These are phyloP conservation scores for Lunularia cruciata DNA, from an alignment of 225 moss, liverwort and hornwort species.

Conservation along the genomic window DNA sequence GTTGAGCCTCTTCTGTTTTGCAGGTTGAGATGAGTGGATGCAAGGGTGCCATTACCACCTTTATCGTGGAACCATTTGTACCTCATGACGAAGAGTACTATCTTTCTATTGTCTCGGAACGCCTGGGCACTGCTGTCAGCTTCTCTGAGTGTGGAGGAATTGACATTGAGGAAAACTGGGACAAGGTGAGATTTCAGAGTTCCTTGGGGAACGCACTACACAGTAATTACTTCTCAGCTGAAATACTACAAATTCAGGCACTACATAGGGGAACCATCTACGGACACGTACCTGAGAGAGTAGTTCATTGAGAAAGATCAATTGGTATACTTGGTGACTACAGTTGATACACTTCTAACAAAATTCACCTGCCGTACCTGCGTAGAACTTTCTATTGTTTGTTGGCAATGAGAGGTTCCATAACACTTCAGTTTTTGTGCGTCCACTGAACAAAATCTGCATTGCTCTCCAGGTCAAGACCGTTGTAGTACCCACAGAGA, in stretches of 20 bases:
- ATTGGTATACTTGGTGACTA: not conserved
- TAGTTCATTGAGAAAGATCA: not conserved
- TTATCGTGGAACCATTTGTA: slow-evolving; percentile 97
- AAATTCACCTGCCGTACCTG: too few species aligned
- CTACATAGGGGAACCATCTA: not conserved
- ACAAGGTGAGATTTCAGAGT: slow-evolving; percentile 53
- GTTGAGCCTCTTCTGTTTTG: not conserved
- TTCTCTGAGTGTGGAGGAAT: slow-evolving; percentile 98
- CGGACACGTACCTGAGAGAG: not conserved
- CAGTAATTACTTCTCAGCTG: too few species aligned
- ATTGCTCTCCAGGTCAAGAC: slow-evolving; percentile 66
- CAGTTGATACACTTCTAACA: too few species aligned
- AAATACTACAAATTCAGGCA: not conserved
- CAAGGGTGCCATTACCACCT: slow-evolving; percentile 88
- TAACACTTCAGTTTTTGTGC: not conserved
- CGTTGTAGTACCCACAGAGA: slow-evolving; percentile 71
- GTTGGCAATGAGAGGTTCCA: not conserved
- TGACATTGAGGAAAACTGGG: slow-evolving; percentile 99
- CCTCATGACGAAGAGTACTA: slow-evolving; percentile 95
- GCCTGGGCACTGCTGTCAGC: slow-evolving; percentile 75
- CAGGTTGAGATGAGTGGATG: slow-evolving; percentile 94
- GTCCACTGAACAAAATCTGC: not conserved
- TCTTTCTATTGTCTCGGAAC: slow-evolving; percentile 86
- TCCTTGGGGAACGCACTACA: too few species aligned
- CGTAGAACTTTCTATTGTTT: not conserved